Base-by-base conservation (phyloP, 176 grass and related monocot genomes). In the Eragrostis curvula region DNA sequence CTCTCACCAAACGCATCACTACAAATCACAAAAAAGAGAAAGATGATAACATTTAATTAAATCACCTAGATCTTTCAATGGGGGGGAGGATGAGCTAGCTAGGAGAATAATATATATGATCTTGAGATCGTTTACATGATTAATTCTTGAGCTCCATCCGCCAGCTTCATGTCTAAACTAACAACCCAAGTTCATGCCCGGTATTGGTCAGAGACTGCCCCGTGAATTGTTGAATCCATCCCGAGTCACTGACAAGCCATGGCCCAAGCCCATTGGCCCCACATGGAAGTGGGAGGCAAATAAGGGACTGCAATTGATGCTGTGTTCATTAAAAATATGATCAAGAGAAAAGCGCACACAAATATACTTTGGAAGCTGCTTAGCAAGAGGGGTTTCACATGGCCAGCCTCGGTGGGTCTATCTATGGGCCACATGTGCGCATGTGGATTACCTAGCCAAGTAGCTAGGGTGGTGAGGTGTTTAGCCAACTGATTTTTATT, bases 311-410 rank as follows among this genome's bases (percentile, higher is more conserved):
- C 14, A 53, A 39, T 29, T 18, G 18, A 51, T 23, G 57, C 17
- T 51, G 16, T 43, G 36, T 71, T 62, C 51, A 20, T 43, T 77
- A 50, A 61, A 42, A 30, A 48, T 0, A 57, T 70, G 44, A 87
- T 68, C 64, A 59, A 73, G 21, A 48, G 65, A 77, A 60, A 57
- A n/a, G 24, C 3, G 39, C 40, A 29, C 25, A 84, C 63, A 36
- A n/a, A 56, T 28, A 48, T 47, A 48, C 40, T 66, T 89, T 87
- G 87, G 89, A 95, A 95, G 90, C 68, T 95, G 87, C 89, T 87
- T 71, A 71, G 89, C 75, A 80, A 95, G 89, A 92, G 89, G 89
- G 87, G 79, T 60, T 88, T 92, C 87, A 95, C 84, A 92, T 89
- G 89, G 88, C 79, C 79, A 88, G 57, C 74, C 57, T 78, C 79